Base-by-base conservation (phyloP, 805 yeast species). In the Candida caryicola region DNA sequence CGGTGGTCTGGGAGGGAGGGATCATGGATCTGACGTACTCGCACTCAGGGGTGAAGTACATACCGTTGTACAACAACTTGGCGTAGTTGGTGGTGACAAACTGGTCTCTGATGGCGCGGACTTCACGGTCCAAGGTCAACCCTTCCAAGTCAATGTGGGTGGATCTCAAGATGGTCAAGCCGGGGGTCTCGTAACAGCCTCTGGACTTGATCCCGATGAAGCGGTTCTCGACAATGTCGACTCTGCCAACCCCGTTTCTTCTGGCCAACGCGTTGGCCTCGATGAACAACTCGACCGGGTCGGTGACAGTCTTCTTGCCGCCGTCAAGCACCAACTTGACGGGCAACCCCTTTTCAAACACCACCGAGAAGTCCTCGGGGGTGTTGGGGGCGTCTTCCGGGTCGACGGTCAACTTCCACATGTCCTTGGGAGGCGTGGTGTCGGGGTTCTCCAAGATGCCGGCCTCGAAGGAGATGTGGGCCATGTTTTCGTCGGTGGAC, bases 141-240 rank as follows among this genome's bases (percentile, higher is more conserved):
- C 99, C 99, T 74, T 93, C 99, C 55, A 93, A 74, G 66, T 93
- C 99, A 63, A 93, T 80, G 69, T 93, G 99, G 33, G 98, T 86
- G 40, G 79, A 67, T 79, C 99, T 88, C 69, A 93, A 82, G 46
- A 93, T 64, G 45, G 99, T 91, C 57, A 93, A 80, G 66, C 98
- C 99, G 52, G 99, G 99, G 48, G 98, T 95, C 73, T 93, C 99
- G 74, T 93, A 93, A 76, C 99, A 93, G 43, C 99, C 99, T 77
- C 99, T 88, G 48, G 98, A 90, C 71, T 93, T 93, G 68, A 93
- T 85, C 66, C 98, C 98, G 59, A 93, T 93, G 69, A 93, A 93
- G 76, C 99, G 89, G 78, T 93, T 88, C 74, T 93, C 99, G 50
- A 93, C 99, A 60, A 93, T 93, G 73, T 93, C 99, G 64, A 93